Evolutionary conservation across 768 basidiomycete species (phyloP), one percentile per base, ranked within the genome.

Genomic region (Hygrocybe coccinea): DNA sequence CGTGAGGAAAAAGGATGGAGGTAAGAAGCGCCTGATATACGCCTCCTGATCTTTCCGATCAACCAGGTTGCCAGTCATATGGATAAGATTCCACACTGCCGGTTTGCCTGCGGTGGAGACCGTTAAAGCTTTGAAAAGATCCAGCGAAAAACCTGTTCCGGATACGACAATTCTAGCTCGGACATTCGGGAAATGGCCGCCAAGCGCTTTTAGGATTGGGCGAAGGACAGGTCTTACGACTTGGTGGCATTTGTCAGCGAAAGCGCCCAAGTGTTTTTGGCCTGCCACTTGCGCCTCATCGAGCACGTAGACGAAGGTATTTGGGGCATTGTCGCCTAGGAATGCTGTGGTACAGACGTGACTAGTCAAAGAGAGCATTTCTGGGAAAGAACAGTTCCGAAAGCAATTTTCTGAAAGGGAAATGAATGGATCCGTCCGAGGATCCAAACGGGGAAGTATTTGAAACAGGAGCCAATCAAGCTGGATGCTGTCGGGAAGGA

Each of bases 281-380:
- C 39, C 56, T 17, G 59, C 59, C 4, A 45, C 36, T 24, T 60
- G 56, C 14, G 56, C 56, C 41, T 57, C 59, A 47, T 60, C 59
- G n/a, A 60, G 24, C 15, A 57, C 56, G 36, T 39, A 25, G 34
- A 54, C 55, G 14, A 60, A 39, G 29, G 44, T 51, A 5, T 22
- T 14, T 4, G 39, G 21, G 14, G 37, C 29, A 21, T 43, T n/a
- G n/a, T n/a, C 21, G 39, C n/a, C 15, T 43, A 43, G n/a, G n/a
- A n/a, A n/a, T 43, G 39, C 15, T 21, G 29, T 29, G 29, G 29
- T 29, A 29, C 29, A 29, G 29, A 29, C 29, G 29, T 29, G 29
- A 29, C 29, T 29, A 29, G 29, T 29, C 29, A 29, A 29, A 29
- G 29, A 29, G 29, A 29, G 4, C 29, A 29, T 29, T 29, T 29